Evolutionary conservation across 2,329 filamentous ascomycete species (phyloP).

Genomic region (Epichloe aotearoae): DNA sequence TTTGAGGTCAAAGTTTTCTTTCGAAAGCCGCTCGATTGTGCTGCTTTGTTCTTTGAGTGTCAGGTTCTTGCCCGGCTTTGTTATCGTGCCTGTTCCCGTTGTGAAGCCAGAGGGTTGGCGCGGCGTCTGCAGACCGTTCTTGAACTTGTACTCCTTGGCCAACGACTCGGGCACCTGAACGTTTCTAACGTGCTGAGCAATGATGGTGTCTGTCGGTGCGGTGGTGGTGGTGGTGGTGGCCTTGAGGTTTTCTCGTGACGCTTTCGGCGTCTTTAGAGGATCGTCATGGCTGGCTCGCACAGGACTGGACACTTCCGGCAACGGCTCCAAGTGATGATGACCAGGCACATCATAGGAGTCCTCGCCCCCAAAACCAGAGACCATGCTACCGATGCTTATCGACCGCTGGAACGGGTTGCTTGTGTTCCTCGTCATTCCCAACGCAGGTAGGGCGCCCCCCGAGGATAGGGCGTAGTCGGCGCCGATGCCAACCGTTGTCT

Average conservation of each 20-base stretch:
- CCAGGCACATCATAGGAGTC: conserved; percentile 34
- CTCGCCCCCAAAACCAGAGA: conserved; percentile 50
- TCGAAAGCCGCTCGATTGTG: conserved; percentile 89
- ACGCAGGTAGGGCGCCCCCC: conserved; percentile 62
- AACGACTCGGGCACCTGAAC: conserved; percentile 85
- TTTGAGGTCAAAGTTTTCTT: conserved; percentile 96
- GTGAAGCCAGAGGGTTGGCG: conserved; percentile 33
- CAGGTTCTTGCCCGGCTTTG: conserved; percentile 52
- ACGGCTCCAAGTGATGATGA: conserved; percentile 34
- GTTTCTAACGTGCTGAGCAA: conserved; percentile 77
- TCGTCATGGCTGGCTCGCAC: conserved; percentile 26
- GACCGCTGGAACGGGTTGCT: conserved; percentile 55
- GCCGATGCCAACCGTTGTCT: conserved; percentile 52
- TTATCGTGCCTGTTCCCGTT: conserved; percentile 28
- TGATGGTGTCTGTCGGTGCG: conserved; percentile 73
- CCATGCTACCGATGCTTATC: conserved; percentile 81
- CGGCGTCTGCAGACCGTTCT: conserved; percentile 51
- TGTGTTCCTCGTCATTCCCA: conserved; percentile 34
- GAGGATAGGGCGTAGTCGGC: conserved; percentile 74
- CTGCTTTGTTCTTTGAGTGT: conserved; percentile 96
- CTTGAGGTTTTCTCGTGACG: conserved; percentile 36
- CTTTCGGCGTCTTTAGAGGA: conserved; percentile 57
- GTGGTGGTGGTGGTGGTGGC: conserved; percentile 20
- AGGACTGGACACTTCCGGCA: conserved; percentile 34
- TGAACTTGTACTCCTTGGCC: conserved; percentile 71